phyloP scores from a whole-genome alignment of 2,329 filamentous ascomycete genomes.

The Nothophaeocryptopus gaeumannii region DNA sequence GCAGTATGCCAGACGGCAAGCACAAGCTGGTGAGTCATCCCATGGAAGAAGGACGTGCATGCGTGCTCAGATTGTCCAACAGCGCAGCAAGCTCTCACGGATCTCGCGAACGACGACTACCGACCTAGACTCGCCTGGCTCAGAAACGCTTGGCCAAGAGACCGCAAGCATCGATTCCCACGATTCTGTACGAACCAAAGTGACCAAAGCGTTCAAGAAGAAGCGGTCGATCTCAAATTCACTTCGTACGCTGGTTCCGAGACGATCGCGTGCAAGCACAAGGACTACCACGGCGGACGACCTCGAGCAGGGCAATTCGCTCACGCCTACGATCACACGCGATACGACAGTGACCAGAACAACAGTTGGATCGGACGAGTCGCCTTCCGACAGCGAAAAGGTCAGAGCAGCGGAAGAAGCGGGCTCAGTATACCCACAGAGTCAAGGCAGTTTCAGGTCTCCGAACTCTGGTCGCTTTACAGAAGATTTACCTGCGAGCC shows the following conservation, averaged over 20 bases:
- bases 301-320: background rate
- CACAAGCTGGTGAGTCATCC: no score
- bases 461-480: slow-evolving; percentile 3
- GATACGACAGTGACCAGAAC: background rate
- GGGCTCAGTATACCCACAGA: slow-evolving; percentile 8
- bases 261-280: no score
- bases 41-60: no score
- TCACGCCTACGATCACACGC: background rate
- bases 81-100: no score
- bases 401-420: slow-evolving; percentile 1
- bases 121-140: no score
- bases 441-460: background rate
- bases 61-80: no score
- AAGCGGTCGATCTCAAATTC: slow-evolving; percentile 11
- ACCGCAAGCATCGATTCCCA: no score
- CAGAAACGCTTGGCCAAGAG: no score
- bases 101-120: no score
- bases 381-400: background rate
- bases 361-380: background rate
- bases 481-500: slow-evolving; percentile 11
- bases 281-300: no score
- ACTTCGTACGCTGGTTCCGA: slow-evolving; percentile 3
- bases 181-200: background rate
- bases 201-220: slow-evolving; percentile 6
- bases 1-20: no score